These are phyloP conservation scores for Cercospora brassicicola DNA, from an alignment of 2,329 filamentous ascomycete genomes.

Conservation along the genomic window DNA sequence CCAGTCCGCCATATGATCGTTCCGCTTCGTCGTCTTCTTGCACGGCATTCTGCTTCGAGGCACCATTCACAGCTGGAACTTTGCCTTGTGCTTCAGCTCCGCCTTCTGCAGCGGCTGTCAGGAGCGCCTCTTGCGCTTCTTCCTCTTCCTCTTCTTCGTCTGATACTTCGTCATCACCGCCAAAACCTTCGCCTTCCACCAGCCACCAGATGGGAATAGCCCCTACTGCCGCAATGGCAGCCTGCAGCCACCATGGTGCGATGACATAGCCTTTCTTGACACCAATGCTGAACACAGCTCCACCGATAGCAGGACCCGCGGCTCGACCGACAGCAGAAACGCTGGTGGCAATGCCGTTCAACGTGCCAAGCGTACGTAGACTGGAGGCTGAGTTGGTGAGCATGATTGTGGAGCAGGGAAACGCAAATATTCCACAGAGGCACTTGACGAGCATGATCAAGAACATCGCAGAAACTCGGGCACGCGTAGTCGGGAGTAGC, in stretches of 20 bases:
- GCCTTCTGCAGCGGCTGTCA: slow-evolving; percentile 25
- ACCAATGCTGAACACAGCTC: slow-evolving; percentile 72
- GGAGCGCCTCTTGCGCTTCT: slow-evolving; percentile 18
- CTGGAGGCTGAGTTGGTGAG: slow-evolving; percentile 82
- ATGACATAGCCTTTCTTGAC: slow-evolving; percentile 74
- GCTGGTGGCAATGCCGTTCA: slow-evolving; percentile 88
- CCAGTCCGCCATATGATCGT: slow-evolving; percentile 41
- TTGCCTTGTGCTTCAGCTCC: slow-evolving; percentile 29
- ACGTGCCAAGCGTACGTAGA: slow-evolving; percentile 74
- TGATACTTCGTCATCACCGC: slow-evolving; percentile 43
- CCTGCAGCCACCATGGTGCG: slow-evolving; percentile 78
- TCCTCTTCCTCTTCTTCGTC: slow-evolving; percentile 40
- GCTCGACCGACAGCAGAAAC: slow-evolving; percentile 79
- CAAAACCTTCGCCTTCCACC: slow-evolving; percentile 69
- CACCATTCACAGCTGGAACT: background rate
- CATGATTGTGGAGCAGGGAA: slow-evolving; percentile 85
- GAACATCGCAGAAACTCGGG: slow-evolving; percentile 63
- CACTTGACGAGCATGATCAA: slow-evolving; percentile 71
- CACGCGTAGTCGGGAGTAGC: slow-evolving; percentile 53
- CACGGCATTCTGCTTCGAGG: slow-evolving; percentile 13
- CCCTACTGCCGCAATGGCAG: slow-evolving; percentile 62
- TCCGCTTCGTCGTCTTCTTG: slow-evolving; percentile 38
- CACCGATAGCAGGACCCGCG: slow-evolving; percentile 71
- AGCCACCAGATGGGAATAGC: slow-evolving; percentile 73
- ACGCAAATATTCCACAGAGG: slow-evolving; percentile 75